Evolutionary conservation across 768 basidiomycete genomes (phyloP).

Genomic region (Russula vinacea): DNA sequence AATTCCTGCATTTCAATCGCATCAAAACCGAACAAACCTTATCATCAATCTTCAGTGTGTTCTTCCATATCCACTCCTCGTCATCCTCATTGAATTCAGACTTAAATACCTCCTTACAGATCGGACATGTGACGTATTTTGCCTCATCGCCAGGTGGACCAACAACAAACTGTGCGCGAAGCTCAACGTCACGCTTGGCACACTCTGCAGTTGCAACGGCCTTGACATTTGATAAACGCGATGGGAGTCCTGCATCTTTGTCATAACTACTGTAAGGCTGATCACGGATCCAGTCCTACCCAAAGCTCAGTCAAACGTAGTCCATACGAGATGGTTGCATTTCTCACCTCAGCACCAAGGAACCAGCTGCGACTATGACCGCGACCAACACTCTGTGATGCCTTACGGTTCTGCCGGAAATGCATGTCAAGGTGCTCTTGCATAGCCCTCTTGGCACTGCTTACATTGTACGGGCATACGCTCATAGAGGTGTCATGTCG

Average conservation of each 20-base stretch:
- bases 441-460: conserved; percentile 84
- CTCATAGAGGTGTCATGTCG: conserved; percentile 71
- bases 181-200: conserved; percentile 71
- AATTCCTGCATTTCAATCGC: neutral
- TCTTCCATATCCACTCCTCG: conserved; percentile 98
- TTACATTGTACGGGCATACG: conserved; percentile 81
- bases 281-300: conserved; percentile 87
- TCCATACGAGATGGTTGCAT: neutral
- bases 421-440: conserved; percentile 95
- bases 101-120: conserved; percentile 93
- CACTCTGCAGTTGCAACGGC: conserved; percentile 58
- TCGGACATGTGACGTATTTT: conserved; percentile 80
- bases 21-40: conserved; percentile 49
- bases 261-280: conserved; percentile 57
- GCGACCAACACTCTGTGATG: conserved; percentile 71
- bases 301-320: conserved; percentile 3
- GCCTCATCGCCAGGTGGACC: conserved; percentile 90
- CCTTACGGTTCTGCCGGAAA: conserved; percentile 87
- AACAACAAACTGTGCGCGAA: conserved; percentile 75
- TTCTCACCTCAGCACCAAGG: conserved; percentile 69
- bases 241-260: conserved; percentile 59
- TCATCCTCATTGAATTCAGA: conserved; percentile 92
- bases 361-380: conserved; percentile 93
- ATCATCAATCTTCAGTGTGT: conserved; percentile 81
- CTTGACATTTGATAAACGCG: conserved; percentile 52